Percentiles rank a stretch among this genome's conserved stretches.
Evolutionary conservation across 495 filamentous ascomycete species (phyloP).

Genomic region (Melanomma pulvis-pyrius): DNA sequence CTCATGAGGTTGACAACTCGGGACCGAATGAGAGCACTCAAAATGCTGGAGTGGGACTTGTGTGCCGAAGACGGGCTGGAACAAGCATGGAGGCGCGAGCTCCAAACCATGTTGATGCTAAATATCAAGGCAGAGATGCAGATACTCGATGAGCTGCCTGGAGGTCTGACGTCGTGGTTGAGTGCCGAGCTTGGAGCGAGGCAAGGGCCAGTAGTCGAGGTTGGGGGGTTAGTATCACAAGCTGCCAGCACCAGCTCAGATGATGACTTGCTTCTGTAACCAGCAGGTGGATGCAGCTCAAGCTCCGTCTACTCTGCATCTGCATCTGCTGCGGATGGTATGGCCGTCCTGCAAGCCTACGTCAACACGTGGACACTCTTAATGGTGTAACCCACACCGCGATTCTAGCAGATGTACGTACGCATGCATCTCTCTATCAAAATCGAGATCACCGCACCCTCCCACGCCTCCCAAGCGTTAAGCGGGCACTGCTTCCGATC

Average conservation of each 20-base stretch:
- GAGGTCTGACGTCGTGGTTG: constrained; percentile 31
- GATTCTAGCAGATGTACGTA: neutral
- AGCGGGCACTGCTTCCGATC: neutral
- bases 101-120: constrained; percentile 86
- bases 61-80: constrained; percentile 55
- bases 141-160: constrained; percentile 58
- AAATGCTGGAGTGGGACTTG: constrained; percentile 63
- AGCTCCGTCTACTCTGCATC: constrained; percentile 11
- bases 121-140: constrained; percentile 91
- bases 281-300: constrained; percentile 5
- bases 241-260: constrained; percentile 4
- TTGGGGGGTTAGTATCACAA: neutral
- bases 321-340: neutral
- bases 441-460: constrained; percentile 5
- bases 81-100: constrained; percentile 61
- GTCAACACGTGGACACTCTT: constrained; percentile 21
- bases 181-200: constrained; percentile 10
- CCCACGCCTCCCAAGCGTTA: too few relatives aligned
- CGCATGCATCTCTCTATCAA: constrained; percentile 22
- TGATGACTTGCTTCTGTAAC: constrained; percentile 12
- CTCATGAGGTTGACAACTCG: constrained; percentile 60
- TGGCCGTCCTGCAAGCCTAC: neutral
- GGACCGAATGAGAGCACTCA: constrained; percentile 69
- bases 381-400: constrained; percentile 17
- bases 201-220: neutral